Evolutionary conservation across 2,329 filamentous ascomycete species (phyloP), one percentile per base, ranked within the genome.

Genomic region (Aspergillus texensis): DNA sequence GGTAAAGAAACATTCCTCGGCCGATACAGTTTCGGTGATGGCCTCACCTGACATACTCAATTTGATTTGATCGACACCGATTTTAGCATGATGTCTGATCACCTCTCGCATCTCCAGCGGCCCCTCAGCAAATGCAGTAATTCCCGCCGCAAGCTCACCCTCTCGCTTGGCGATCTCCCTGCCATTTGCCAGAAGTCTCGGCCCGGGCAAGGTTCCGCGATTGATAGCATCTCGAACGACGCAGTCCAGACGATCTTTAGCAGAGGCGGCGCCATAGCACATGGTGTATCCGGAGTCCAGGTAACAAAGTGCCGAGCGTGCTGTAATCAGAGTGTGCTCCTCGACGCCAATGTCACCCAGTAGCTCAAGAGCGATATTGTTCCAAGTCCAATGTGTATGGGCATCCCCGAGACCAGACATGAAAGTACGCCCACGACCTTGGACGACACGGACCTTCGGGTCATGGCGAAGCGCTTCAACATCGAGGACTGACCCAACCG

Each of bases 361-460:
- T 1, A 71, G 68, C 24, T 75, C 75, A 0, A 84, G 74, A 58
- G 81, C 78, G 6, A 78, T 75, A 6, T 75, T 76, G 61, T 84
- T 84, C 82, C 82, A 85, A 3, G 78, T 80, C 8, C 84, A 75
- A 65, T 52, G 48, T 4, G 48, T 32, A 68, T 85, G 83, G 0
- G 81, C 79, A 63, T 85, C 83, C 1, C 81, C 80, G 0, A 84
- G 72, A 0, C 83, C 83, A n/a, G 78, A 78, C 79, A 84, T 84
- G 30, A 85, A 66, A 1, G 82, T 84, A 24, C 81, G 72, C 1
- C 80, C 80, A 16, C 69, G 69, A 1, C 80, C 81, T 6, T 79
- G 60, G 52, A 82, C 71, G 32, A 78, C 70, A 39, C 76, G 73
- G 11, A 81, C 75, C 28, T 71, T 73, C 6, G 74, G 63, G 39